Base-by-base conservation (phyloP, 2,329 filamentous ascomycete species). In the Stagonosporopsis vannaccii region DNA sequence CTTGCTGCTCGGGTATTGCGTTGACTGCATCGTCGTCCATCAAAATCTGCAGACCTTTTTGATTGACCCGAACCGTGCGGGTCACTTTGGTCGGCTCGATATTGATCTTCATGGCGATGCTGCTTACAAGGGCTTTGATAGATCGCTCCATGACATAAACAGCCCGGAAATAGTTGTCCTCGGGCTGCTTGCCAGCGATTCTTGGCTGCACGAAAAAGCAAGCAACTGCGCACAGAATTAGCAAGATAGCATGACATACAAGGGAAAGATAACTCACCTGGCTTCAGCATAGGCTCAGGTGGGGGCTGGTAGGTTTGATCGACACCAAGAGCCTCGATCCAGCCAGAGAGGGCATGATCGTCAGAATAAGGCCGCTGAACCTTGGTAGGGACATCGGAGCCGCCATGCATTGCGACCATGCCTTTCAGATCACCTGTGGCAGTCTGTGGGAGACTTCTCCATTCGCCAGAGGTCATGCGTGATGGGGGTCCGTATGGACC, bases 271-370 rank as follows among this genome's bases (percentile, higher is more conserved):
- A 6, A 15, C 41, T 74, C 80, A 85, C 84, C 80, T 63, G 87
- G 86, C 74, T 91, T 96, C 19, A 87, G 80, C 8, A 83, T 79
- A 54, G 84, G 85, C 67, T 96, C 91, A 0, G 84, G 79, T 0
- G 93, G 93, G 40, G 95, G 89, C 55, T 89, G 86, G 72, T 98
- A 99, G 2, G 84, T 85, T 15, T 88, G 81, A 72, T 98, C 95
- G n/a, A 98, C 91, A 28, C 92, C 95, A 7, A 97, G 78, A 1
- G 92, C 92, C 72, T 97, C 92, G 60, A 98, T 95, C 88, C 90
- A 97, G 6, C 90, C 90, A 58, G 86, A 89, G 25, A 92, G 79
- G 22, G 84, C 86, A 9, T 88, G 88, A 32, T 85, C 79, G 20
- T 86, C 84, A 49, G 88, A 86, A 0, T 81, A 82, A 63, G 83